Evolutionary conservation across 495 filamentous ascomycete genomes (phyloP).

Genomic region (Friedmanniomyces endolithicus): DNA sequence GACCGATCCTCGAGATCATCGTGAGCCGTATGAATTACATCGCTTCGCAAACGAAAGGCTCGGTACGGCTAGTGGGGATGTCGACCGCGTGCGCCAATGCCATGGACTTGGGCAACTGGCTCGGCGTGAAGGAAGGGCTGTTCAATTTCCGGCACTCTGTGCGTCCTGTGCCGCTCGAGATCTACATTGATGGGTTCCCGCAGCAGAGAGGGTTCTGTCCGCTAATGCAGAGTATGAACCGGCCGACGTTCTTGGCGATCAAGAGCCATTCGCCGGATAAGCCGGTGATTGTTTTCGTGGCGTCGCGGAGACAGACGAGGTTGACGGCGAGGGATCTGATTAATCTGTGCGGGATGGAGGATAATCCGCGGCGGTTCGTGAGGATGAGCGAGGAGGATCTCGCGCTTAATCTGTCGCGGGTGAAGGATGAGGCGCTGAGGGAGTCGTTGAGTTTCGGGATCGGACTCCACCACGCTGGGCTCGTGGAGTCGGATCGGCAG

Average conservation of each 20-base stretch:
- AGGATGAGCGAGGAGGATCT: slow-evolving; percentile 91
- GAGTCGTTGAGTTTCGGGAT: slow-evolving; percentile 94
- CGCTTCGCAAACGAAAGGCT: slow-evolving; percentile 76
- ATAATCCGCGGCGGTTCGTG: slow-evolving; percentile 86
- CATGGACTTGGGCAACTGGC: slow-evolving; percentile 85
- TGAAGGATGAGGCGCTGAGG: slow-evolving; percentile 82
- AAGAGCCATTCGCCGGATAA: slow-evolving; percentile 91
- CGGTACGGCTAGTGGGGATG: slow-evolving; percentile 89
- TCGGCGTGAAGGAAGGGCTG: slow-evolving; percentile 90
- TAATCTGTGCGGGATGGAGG: slow-evolving; percentile 96
- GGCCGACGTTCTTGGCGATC: slow-evolving; percentile 91
- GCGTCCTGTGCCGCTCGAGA: slow-evolving; percentile 85
- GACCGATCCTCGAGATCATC: slow-evolving; percentile 97
- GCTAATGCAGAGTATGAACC: slow-evolving; percentile 98
- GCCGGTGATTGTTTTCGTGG: slow-evolving; percentile 96
- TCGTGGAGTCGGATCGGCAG: slow-evolving; percentile 86
- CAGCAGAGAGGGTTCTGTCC: slow-evolving; percentile 92
- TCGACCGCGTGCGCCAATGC: slow-evolving; percentile 97
- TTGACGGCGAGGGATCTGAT: slow-evolving; percentile 92
- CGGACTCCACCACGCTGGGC: slow-evolving; percentile 89
- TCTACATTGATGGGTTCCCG: slow-evolving; percentile 95
- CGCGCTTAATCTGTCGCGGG: slow-evolving; percentile 63
- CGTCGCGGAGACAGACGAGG: slow-evolving; percentile 86
- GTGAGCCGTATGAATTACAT: slow-evolving; percentile 99
- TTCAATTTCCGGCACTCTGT: slow-evolving; percentile 99